These are phyloP conservation scores for Mayamaea pseudoterrestris DNA, from an alignment of 108 stramenopile species.

Conservation along the genomic window DNA sequence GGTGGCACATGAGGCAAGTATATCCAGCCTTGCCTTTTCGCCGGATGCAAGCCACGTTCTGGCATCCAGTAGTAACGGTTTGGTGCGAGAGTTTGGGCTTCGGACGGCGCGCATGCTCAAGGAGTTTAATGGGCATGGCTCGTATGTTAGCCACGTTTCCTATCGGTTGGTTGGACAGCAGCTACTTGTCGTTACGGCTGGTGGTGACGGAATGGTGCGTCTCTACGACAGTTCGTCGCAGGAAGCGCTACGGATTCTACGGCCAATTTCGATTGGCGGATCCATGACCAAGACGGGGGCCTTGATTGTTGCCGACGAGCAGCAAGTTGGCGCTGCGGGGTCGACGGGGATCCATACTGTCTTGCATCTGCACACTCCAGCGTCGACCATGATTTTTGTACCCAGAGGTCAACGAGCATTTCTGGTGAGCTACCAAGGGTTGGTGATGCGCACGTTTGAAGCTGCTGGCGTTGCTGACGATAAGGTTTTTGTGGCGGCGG, in stretches of 20 bases:
- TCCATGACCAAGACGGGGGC: neutral
- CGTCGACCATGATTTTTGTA: slow-evolving; percentile 50
- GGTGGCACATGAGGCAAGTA: slow-evolving; percentile 43
- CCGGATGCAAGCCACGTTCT: slow-evolving; percentile 54
- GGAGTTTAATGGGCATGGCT: slow-evolving; percentile 81
- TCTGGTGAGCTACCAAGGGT: slow-evolving; percentile 41
- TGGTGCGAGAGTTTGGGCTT: slow-evolving; percentile 64
- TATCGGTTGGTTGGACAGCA: slow-evolving; percentile 23
- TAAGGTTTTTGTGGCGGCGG: slow-evolving; percentile 40
- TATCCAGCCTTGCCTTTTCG: slow-evolving; percentile 47
- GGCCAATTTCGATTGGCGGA: slow-evolving; percentile 17
- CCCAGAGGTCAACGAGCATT: slow-evolving; percentile 50
- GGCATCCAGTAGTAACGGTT: slow-evolving; percentile 55
- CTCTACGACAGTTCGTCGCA: slow-evolving; percentile 79
- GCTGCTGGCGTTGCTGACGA: slow-evolving; percentile 1
- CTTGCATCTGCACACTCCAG: slow-evolving; percentile 40
- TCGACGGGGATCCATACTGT: slow-evolving; percentile 38
- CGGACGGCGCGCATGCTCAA: slow-evolving; percentile 60
- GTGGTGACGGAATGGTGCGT: slow-evolving; percentile 84
- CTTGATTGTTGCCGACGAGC: slow-evolving; percentile 17
- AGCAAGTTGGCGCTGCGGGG: neutral
- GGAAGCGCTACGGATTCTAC: slow-evolving; percentile 44
- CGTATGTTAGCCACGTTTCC: slow-evolving; percentile 64
- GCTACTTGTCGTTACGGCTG: slow-evolving; percentile 62
- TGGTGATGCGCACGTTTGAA: slow-evolving; percentile 36